Percentiles rank a stretch among this genome's conserved stretches.
Conservation (phyloP, 257 asterid genomes). For the Perilla frutescens region DNA sequence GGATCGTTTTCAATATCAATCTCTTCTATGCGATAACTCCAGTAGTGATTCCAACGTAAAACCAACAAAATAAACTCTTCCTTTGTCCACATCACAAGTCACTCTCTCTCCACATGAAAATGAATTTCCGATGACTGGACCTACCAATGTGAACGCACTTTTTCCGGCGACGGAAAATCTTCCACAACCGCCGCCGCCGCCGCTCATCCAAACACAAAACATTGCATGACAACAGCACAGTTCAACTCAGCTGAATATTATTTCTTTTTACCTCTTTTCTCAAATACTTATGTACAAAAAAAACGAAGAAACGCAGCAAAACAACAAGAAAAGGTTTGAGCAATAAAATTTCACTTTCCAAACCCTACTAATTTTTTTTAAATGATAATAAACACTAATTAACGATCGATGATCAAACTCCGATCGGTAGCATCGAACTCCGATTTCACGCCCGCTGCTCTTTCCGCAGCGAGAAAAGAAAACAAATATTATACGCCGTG, state of each 20-base stretch:
- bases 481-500: conserved; percentile 5
- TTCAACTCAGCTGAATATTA: background rate
- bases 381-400: conserved; percentile 19
- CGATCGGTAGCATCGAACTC: background rate
- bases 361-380: conserved; percentile 42
- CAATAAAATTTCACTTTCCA: conserved; percentile 29
- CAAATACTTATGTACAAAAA: conserved; percentile 51
- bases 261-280: conserved; percentile 29
- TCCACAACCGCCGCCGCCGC: background rate
- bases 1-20: conserved; percentile 35
- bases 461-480: background rate
- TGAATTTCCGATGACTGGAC: background rate
- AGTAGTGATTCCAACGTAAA: background rate
- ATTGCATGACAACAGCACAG: background rate
- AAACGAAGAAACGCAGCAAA: conserved; percentile 4
- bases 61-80: conserved; percentile 7
- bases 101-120: conserved; percentile 1
- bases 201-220: background rate
- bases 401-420: background rate
- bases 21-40: conserved; percentile 18
- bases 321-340: conserved; percentile 26
- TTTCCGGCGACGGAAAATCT: conserved; percentile 17
- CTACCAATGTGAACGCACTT: background rate
- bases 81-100: conserved; percentile 14
- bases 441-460: background rate